phyloP scores from a whole-genome alignment of 2,329 filamentous ascomycete species.

The Fusarium sp. region DNA sequence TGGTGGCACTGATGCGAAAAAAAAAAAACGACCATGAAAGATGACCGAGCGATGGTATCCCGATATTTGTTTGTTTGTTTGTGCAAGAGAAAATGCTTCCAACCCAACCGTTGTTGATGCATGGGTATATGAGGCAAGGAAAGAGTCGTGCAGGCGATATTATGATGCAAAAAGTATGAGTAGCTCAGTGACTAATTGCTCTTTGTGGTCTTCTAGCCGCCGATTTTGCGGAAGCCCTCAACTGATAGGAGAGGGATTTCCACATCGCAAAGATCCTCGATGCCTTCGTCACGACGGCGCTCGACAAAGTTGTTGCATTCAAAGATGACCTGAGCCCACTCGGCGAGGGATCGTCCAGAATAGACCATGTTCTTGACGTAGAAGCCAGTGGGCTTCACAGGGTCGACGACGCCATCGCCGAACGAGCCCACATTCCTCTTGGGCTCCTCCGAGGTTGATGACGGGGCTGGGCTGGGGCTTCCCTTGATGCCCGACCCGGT shows the following conservation, averaged over 20 bases:
- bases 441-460: conserved; percentile 26
- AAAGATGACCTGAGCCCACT: conserved; percentile 80
- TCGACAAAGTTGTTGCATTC: conserved; percentile 88
- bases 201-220: conserved; percentile 41
- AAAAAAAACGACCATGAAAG: conserved; percentile 19
- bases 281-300: conserved; percentile 78
- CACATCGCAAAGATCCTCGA: conserved; percentile 73
- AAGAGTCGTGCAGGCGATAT: conserved; percentile 17
- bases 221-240: conserved; percentile 56
- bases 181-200: not conserved
- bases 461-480: conserved; percentile 16
- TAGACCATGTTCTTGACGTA: conserved; percentile 67
- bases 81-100: conserved; percentile 27
- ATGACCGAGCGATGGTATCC: conserved; percentile 18
- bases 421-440: conserved; percentile 40
- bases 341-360: conserved; percentile 78
- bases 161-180: conserved; percentile 3
- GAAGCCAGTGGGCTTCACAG: conserved; percentile 60
- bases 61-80: conserved; percentile 23
- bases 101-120: conserved; percentile 20
- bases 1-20: conserved; percentile 19
- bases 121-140: conserved; percentile 9
- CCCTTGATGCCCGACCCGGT: conserved; percentile 13
- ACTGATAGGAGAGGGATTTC: conserved; percentile 64
- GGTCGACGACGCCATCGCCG: conserved; percentile 52